Conservation (phyloP, 164 flowering plant species). For the Pachysandra terminalis region DNA sequence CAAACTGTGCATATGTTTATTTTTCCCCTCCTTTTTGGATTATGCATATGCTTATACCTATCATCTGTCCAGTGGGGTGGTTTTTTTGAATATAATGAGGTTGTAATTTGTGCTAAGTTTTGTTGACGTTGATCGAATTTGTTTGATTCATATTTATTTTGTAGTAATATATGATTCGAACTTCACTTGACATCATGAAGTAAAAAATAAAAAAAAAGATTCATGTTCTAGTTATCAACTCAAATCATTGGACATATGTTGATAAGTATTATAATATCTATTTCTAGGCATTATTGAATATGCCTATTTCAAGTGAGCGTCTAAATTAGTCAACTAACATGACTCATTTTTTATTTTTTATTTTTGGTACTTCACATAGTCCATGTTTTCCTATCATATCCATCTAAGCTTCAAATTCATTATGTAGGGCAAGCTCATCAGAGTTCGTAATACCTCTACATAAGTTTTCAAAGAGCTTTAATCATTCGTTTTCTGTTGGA, state of each 20-base stretch:
- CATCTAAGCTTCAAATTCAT: constrained; percentile 7
- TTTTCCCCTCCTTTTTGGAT: too few species aligned
- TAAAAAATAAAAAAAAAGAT: too few species aligned
- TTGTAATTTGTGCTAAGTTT: background rate
- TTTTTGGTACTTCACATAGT: too few species aligned
- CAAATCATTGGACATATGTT: background rate
- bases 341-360: too few species aligned
- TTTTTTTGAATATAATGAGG: background rate
- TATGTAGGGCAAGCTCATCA: constrained; percentile 69
- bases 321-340: background rate
- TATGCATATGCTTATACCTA: too few species aligned
- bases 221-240: background rate
- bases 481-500: constrained; percentile 51
- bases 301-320: background rate
- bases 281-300: background rate
- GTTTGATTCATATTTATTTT: background rate
- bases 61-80: background rate
- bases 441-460: constrained; percentile 67
- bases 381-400: background rate
- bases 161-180: too few species aligned
- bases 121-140: background rate
- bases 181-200: background rate
- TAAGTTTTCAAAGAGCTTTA: constrained; percentile 62
- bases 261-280: background rate
- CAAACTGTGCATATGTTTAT: background rate